Evolutionary conservation across 2,329 filamentous ascomycete genomes (phyloP), one percentile per base, ranked within the genome.

Genomic region (Aspergillus novofumigatus): DNA sequence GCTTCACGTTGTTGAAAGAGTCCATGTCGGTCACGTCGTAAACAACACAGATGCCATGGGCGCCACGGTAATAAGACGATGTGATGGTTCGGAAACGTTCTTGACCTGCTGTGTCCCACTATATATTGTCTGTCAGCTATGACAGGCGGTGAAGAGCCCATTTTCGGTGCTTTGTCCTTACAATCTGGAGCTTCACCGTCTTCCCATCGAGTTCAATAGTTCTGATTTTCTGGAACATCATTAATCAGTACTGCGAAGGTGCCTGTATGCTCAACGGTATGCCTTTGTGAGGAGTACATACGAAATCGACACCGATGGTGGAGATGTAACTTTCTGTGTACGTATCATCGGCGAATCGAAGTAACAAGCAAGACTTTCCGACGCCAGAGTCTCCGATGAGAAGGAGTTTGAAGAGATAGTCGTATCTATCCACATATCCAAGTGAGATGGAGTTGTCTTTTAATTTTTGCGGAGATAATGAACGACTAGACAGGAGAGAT

Each of bases 11-110:
- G 88, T 99, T 97, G 91, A 99, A 99, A 29, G 91, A 96, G 78
- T 97, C 94, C 93, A 97, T 97, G 78, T 99, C 94, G 67, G 94
- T 99, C 74, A 99, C 94, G 87, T 99, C 94, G 85, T 97, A 99
- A 76, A 99, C 94, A 68, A 99, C 93, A 81, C 94, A 99, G 81
- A 99, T 99, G 70, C 94, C 94, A 81, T 97, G 94, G 67, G 94
- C 94, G 72, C 94, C 94, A 75, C 94, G 91, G 84, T 99, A 99
- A 86, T 99, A 99, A 61, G 94, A 97, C 45, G 93, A 97, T 62
- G 94, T 99, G 82, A 99, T 99, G 71, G 94, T 99, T 77, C 94
- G 89, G 91, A 99, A 99, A 73, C 94, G 92, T 81, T 99, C 94
- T 81, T 99, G 94, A 68, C 94, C 94, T 66, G 94, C 94, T 61